Evolutionary conservation across 2,329 filamentous ascomycete species (phyloP).

Genomic region (Talaromyces amestolkiae): DNA sequence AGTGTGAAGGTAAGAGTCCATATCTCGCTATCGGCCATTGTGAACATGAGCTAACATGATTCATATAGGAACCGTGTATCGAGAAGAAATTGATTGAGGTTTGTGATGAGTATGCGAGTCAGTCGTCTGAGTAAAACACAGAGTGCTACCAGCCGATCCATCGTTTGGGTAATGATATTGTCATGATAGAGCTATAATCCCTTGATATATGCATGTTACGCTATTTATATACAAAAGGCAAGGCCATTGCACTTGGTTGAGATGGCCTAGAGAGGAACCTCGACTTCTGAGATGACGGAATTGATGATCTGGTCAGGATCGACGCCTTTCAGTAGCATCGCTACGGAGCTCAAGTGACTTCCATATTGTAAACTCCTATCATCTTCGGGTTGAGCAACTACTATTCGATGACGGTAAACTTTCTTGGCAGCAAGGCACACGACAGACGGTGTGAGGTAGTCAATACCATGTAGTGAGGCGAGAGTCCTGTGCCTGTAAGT

Average conservation of each 20-base stretch:
- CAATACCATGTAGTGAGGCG: constrained; percentile 74
- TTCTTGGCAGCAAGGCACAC: constrained; percentile 80
- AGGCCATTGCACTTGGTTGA: not conserved
- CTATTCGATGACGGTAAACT: constrained; percentile 80
- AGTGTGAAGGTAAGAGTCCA: not conserved
- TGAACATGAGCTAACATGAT: not conserved
- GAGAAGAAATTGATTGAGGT: constrained; percentile 5
- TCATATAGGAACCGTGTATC: constrained; percentile 1
- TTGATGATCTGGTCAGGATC: constrained; percentile 58
- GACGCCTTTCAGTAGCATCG: constrained; percentile 60
- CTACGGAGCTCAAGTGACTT: constrained; percentile 69
- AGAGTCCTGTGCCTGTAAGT: constrained; percentile 56
- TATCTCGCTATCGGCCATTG: not conserved
- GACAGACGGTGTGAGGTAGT: constrained; percentile 80
- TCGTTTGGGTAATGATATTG: not conserved
- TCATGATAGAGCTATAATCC: not conserved
- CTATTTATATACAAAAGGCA: not conserved
- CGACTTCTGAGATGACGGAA: constrained; percentile 56
- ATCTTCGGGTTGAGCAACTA: constrained; percentile 64
- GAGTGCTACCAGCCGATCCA: not conserved
- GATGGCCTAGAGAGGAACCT: constrained; percentile 51
- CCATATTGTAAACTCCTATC: constrained; percentile 95
- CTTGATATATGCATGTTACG: not conserved
- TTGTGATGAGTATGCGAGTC: constrained; percentile 6
- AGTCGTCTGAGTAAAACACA: not conserved